Evolutionary conservation across 345 rosid genomes (phyloP), one percentile per base, ranked within the genome.

Genomic region (Hirschfeldia incana): DNA sequence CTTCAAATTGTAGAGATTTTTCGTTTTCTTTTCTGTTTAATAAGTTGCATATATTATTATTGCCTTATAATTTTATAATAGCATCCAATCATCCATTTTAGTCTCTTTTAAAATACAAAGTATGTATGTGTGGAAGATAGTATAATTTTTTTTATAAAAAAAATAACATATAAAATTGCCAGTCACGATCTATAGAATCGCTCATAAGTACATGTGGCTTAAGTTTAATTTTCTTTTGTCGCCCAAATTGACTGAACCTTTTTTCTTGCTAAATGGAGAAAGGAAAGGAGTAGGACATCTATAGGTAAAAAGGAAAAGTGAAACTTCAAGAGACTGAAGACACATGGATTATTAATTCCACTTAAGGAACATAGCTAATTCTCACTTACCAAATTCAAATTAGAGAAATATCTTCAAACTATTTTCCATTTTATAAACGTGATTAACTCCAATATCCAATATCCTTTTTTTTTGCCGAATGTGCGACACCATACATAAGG

Each of bases 221-320:
- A 44, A 34, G 33, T 64, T 44, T 49, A 12, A 28, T 49, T 27
- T 74, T 58, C 30, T 13, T 65, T 26, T 70, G 89, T 85, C 82
- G 89, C 86, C 91, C 71, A 85, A 82, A 76, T 90, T 90, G 90
- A 88, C 92, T 85, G 32, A 79, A 59, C 17, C 36, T 71, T 69
- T 51, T 65, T 53, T 16, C 57, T 49, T 27, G 37, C 63, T 8
- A 16, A 28, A 12, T 39, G 67, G 72, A 72, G 49, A 42, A 73
- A 15, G 13, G 27, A 28, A 73, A 61, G 49, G 74, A 76, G 0
- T 67, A 62, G 27, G 74, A 73, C 69, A 60, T 73, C n/a, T 71
- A 8, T 66, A 72, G 15, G 49, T 11, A 27, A 6, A 66, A 58
- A 62, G 34, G 39, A 73, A 33, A 69, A 33, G 46, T 15, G 60